Percentiles rank a stretch among this genome's conserved stretches.
Conservation (phyloP, 177 flowering plant genomes). For the Viscum album region DNA sequence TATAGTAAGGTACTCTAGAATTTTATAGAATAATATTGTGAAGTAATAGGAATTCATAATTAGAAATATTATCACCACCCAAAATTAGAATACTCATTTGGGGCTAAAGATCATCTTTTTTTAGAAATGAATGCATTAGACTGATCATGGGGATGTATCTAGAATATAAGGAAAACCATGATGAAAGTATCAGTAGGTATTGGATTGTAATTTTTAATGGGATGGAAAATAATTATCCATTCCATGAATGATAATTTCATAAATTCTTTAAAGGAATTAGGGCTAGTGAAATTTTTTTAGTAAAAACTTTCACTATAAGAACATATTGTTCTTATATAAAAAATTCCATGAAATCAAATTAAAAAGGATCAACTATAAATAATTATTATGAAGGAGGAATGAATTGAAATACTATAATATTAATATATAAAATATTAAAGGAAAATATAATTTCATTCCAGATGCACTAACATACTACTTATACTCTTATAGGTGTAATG, state of each 20-base stretch:
- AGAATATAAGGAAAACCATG: not conserved
- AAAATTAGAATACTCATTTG: not conserved
- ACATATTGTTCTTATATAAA: not conserved
- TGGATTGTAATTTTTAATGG: not conserved
- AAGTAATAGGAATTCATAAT: not conserved
- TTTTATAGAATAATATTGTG: not conserved
- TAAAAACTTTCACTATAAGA: not conserved
- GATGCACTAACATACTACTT: too few relatives aligned
- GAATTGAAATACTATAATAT: not conserved
- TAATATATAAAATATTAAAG: too few relatives aligned
- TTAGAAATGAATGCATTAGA: too few relatives aligned
- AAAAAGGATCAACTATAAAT: not conserved
- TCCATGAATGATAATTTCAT: not conserved
- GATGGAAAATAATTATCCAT: not conserved
- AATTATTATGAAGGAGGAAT: not conserved
- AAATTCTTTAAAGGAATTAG: not conserved
- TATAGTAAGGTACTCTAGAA: not conserved
- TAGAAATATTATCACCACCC: not conserved
- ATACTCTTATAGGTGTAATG: too few relatives aligned
- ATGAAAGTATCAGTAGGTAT: not conserved
- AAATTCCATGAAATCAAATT: not conserved
- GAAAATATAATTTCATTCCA: too few relatives aligned
- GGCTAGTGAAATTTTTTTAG: not conserved
- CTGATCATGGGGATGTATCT: too few relatives aligned
- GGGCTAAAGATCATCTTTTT: not conserved